phyloP scores from a whole-genome alignment of 805 yeast genomes.

The Wilhelminamyces savonicus region DNA sequence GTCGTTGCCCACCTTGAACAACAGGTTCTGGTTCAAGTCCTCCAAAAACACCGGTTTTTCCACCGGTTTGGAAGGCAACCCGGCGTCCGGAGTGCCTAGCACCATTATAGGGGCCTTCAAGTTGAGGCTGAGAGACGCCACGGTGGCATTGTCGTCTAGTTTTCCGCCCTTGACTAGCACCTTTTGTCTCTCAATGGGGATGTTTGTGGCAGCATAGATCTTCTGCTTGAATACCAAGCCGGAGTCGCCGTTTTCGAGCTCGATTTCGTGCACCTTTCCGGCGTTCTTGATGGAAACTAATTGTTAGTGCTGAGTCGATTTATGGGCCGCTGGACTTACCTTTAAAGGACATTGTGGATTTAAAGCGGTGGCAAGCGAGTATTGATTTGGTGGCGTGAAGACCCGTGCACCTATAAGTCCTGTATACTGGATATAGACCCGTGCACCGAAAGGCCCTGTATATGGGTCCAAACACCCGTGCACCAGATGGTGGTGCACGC shows the following conservation, averaged over 20 bases:
- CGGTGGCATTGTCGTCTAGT: conserved; percentile 60
- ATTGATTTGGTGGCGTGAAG: too few relatives aligned
- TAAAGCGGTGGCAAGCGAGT: too few relatives aligned
- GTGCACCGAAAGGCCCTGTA: too few relatives aligned
- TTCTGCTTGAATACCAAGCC: conserved; percentile 63
- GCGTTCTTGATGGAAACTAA: conserved; percentile 33
- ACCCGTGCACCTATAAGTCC: too few relatives aligned
- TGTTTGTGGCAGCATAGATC: conserved; percentile 67
- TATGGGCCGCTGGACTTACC: too few relatives aligned
- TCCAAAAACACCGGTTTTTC: conserved; percentile 57
- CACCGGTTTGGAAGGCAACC: conserved; percentile 46
- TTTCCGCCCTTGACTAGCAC: conserved; percentile 87
- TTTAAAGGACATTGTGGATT: too few relatives aligned
- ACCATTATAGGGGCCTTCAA: conserved; percentile 73
- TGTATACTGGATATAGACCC: too few relatives aligned
- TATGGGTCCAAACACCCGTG: too few relatives aligned
- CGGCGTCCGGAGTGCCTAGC: conserved; percentile 81
- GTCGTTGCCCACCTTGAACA: conserved; percentile 30
- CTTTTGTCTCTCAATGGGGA: conserved; percentile 88
- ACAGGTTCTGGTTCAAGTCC: conserved; percentile 50
- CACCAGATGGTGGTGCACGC: too few relatives aligned
- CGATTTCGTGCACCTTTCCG: conserved; percentile 35
- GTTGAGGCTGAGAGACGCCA: conserved; percentile 50
- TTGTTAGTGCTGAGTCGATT: too few relatives aligned
- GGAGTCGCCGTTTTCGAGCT: conserved; percentile 44